Conservation (phyloP, 2,329 filamentous ascomycete genomes). For the Orbilia brochopaga region DNA sequence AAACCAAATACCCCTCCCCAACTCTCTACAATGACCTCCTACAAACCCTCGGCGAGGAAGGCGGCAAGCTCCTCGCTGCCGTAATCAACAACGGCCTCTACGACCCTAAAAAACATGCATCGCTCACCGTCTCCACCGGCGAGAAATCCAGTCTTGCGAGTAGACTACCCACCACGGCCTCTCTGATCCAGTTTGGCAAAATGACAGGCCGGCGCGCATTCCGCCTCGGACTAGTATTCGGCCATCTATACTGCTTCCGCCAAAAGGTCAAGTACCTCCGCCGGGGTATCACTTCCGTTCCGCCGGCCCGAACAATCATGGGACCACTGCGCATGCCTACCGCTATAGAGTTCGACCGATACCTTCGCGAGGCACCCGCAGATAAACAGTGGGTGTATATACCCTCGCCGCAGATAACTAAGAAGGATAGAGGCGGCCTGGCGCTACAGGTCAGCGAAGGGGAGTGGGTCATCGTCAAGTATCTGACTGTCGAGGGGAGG, state of each 20-base stretch:
- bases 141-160: slow-evolving; percentile 62
- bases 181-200: slow-evolving; percentile 35
- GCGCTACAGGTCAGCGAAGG: slow-evolving; percentile 45
- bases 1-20: slow-evolving; percentile 62
- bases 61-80: slow-evolving; percentile 72
- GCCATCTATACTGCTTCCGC: slow-evolving; percentile 15
- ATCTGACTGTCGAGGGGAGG: slow-evolving; percentile 53
- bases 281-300: background rate
- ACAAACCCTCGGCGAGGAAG: slow-evolving; percentile 67
- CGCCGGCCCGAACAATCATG: slow-evolving; percentile 37
- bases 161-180: slow-evolving; percentile 22
- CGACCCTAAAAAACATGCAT: slow-evolving; percentile 62
- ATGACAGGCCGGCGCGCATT: slow-evolving; percentile 22
- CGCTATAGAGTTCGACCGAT: slow-evolving; percentile 21
- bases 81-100: slow-evolving; percentile 70
- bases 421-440: slow-evolving; percentile 23
- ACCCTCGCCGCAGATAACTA: no score
- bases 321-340: slow-evolving; percentile 51
- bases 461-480: slow-evolving; percentile 51
- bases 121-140: slow-evolving; percentile 59
- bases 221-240: slow-evolving; percentile 20
- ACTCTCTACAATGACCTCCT: slow-evolving; percentile 62
- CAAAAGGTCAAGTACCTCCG: background rate
- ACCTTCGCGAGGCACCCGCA: slow-evolving; percentile 19
- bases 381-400: slow-evolving; percentile 42